Base-by-base conservation (phyloP, 2,329 filamentous ascomycete genomes). In the Botrytis fragariae region DNA sequence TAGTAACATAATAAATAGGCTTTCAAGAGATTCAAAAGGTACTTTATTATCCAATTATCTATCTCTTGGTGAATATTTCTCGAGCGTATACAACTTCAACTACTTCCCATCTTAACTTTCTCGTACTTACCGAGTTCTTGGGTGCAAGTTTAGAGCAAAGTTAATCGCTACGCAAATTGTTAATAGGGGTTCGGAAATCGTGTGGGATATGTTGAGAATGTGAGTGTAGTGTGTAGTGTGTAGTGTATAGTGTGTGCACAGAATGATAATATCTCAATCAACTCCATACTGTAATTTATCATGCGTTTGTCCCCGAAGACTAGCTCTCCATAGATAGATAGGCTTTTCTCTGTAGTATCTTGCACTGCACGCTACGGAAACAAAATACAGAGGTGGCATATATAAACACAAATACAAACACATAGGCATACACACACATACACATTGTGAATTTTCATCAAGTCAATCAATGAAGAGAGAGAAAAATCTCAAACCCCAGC, bases 1-100 rank as follows among this genome's bases (percentile, higher is more conserved):
- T 2, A 2, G 4, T 3, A n/a, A 51, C 6, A 10, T n/a, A n/a
- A n/a, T n/a, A 10, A 51, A 1, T 14, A n/a, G 22, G 4, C 10
- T 51, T 14, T 14, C 4, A 12, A 7, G 25, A 2, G 4, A 4
- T 14, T n/a, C 25, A 51, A n/a, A 3, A n/a, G 48, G 4, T 51
- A 51, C 22, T n/a, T 51, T 12, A 6, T 14, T 7, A 51, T 14
- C 4, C 25, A n/a, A 51, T n/a, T 10, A 51, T 14, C 48, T 1
- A 51, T 51, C 48, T 51, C 48, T 51, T 12, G 10, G 1, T 25
- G 4, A 1, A n/a, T 5, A n/a, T n/a, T 14, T 6, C 22, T 48
- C 3, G 25, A 48, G 9, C 45, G 12, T 12, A 2, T 51, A 51
- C 25, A 51, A 10, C 3, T 10, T 22, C 44, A 22, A 48, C 20